phyloP scores from a whole-genome alignment of 2,329 filamentous ascomycete genomes.

The Cercospora sp. region DNA sequence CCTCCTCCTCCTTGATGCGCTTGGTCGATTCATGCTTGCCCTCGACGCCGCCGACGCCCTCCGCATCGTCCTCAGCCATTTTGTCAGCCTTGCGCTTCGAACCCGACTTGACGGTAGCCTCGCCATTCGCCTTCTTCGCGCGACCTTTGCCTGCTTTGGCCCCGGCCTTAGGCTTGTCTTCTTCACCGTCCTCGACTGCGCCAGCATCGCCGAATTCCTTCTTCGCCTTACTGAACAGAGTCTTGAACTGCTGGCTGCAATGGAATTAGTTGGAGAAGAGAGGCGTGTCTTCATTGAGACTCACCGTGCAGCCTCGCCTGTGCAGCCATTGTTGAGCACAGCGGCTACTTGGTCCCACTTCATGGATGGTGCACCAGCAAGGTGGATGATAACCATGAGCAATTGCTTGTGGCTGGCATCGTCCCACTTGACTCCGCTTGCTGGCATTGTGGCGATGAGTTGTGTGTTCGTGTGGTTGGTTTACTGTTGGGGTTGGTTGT shows the following conservation, averaged over 20 bases:
- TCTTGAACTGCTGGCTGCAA: conserved; percentile 10
- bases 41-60: neutral
- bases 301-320: neutral
- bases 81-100: neutral
- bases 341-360: conserved; percentile 23
- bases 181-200: neutral
- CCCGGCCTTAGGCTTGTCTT: neutral
- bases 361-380: conserved; percentile 4
- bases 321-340: conserved; percentile 8
- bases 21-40: neutral
- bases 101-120: neutral
- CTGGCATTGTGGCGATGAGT: conserved; percentile 7
- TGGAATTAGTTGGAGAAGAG: too few relatives aligned
- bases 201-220: neutral
- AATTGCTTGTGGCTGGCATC: conserved; percentile 14
- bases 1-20: neutral
- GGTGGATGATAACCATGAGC: conserved; percentile 13
- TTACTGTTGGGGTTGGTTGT: neutral
- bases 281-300: too few relatives aligned
- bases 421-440: conserved; percentile 5
- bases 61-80: neutral
- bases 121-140: neutral
- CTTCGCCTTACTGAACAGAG: neutral
- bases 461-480: neutral
- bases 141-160: conserved; percentile 2